Evolutionary conservation across 2,329 filamentous ascomycete genomes (phyloP), one percentile per base, ranked within the genome.

Genomic region (Ceratocystis eucalypticola): DNA sequence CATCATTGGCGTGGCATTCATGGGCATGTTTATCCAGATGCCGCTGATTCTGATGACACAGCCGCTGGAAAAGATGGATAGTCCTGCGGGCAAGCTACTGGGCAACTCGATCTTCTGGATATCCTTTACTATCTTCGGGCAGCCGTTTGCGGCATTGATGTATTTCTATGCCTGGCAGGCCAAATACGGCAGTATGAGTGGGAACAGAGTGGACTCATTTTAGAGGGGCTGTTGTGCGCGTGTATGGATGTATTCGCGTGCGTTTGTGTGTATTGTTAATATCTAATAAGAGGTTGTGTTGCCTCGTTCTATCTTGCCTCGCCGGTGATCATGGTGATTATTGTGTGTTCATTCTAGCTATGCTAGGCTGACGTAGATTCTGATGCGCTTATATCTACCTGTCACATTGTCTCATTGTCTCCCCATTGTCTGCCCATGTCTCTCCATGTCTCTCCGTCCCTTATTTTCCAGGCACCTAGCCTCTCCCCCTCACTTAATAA

Each of bases 141-240:
- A 99, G 78, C 94, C 94, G 0, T 83, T 97, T 71, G 94, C 91
- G 1, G 92, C 91, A 0, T 78, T 99, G 68, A 80, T 96, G 74
- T 99, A 99, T 75, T 99, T 96, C 75, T 97, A 97, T 74, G 92
- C 92, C 1, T 99, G 94, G 93, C 93, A 97, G 77, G 91, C 91
- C 66, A 97, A 97, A 78, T 96, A 96, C 74, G 94, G 94, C 12
- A 91, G 87, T 71, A 87, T 92, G 25, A 89, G 83, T 70, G 79
- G 77, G 70, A 73, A 74, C 64, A 69, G 69, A 63, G 70, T 73
- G 69, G 45, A 68, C 2, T 67, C 62, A 25, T 66, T 53, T 46
- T 68, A 48, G 64, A 37, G 15, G 22, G 33, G 30, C 10, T 17
- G n/a, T 12, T 44, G 17, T 22, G 30, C 15, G 6, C 20, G 12